Percentiles rank a stretch among this genome's conserved stretches.
These are phyloP conservation scores for Corylus avellana DNA, from an alignment of 306 rosid genomes.

Conservation along the genomic window DNA sequence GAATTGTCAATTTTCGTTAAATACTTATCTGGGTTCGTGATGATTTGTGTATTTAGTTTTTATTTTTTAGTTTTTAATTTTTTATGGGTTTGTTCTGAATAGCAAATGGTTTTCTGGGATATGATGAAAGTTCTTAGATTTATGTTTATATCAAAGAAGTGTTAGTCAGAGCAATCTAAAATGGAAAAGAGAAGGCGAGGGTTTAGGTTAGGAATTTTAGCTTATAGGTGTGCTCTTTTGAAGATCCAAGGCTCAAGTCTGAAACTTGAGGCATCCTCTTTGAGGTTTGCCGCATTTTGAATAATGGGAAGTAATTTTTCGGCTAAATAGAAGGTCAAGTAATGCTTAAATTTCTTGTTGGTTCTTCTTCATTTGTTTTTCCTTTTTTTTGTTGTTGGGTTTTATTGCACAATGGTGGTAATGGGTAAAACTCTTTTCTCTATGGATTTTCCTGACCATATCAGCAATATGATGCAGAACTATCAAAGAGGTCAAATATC, in stretches of 20 bases:
- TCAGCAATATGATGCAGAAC: constrained; percentile 49
- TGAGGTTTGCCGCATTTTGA: background rate
- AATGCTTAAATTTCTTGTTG: constrained; percentile 10
- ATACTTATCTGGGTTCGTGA: too few relatives aligned
- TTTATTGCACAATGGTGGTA: background rate
- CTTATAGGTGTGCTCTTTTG: background rate
- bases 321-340: background rate
- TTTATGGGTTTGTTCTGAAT: background rate
- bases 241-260: constrained; percentile 14
- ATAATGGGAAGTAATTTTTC: background rate
- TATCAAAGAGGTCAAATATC: constrained; percentile 61
- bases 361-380: constrained; percentile 13
- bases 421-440: constrained; percentile 11
- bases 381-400: background rate
- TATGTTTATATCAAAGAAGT: background rate
- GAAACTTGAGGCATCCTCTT: constrained; percentile 16
- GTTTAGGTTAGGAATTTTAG: background rate
- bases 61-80: background rate
- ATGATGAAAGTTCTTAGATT: background rate
- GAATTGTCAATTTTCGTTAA: background rate
- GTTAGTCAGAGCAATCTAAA: background rate
- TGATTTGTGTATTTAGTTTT: background rate
- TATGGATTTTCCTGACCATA: constrained; percentile 22
- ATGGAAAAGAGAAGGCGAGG: background rate
- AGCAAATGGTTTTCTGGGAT: background rate